Evolutionary conservation across 2,329 filamentous ascomycete genomes (phyloP).

Genomic region (Arthrobotrys sinensis): DNA sequence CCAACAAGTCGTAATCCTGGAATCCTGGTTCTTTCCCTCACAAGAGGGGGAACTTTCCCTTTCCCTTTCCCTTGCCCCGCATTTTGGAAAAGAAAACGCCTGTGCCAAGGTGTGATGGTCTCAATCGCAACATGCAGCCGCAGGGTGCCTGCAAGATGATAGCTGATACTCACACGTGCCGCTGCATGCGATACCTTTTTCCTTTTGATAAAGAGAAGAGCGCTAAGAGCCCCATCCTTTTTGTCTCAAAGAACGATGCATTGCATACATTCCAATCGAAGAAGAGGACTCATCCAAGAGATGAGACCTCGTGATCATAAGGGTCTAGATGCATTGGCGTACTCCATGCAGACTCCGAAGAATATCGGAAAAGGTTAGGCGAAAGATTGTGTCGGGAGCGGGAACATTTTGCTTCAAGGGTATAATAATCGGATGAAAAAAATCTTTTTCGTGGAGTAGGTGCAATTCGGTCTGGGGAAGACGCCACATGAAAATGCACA

Average conservation of each 20-base stretch:
- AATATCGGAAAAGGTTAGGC: conserved; percentile 9
- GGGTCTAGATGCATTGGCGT: conserved; percentile 42
- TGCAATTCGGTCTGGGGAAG: conserved; percentile 3
- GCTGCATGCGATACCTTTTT: conserved; percentile 51
- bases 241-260: conserved; percentile 3
- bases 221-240: conserved; percentile 24
- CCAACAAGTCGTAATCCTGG: conserved; percentile 7
- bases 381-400: conserved; percentile 10
- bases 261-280: conserved; percentile 36
- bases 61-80: conserved; percentile 49
- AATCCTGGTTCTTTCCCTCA: conserved; percentile 20
- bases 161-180: conserved; percentile 60
- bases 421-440: conserved; percentile 47
- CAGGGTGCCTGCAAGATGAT: conserved; percentile 54
- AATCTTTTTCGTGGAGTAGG: conserved; percentile 12
- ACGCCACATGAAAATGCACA: conserved; percentile 21
- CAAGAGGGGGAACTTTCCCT: conserved; percentile 30
- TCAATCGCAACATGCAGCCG: conserved; percentile 53
- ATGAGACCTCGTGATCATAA: conserved; percentile 38
- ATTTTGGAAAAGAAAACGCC: conserved; percentile 43
- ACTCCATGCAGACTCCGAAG: not conserved
- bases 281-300: conserved; percentile 19
- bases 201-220: conserved; percentile 28
- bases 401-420: conserved; percentile 24
- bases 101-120: conserved; percentile 53